Conservation (phyloP, 2,329 filamentous ascomycete species). For the Xylariaceae sp. region DNA sequence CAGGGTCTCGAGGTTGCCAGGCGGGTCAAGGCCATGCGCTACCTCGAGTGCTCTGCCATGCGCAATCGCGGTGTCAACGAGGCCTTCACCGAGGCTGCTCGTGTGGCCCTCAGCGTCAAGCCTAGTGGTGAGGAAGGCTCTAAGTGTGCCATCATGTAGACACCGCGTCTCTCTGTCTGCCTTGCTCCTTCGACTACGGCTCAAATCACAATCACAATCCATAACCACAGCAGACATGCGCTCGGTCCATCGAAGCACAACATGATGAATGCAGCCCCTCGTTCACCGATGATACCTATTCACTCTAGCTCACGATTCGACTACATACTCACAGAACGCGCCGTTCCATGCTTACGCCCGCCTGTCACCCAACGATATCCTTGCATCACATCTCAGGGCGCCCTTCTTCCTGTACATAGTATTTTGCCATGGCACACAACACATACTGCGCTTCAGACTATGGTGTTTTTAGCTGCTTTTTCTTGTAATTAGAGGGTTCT, state of each 20-base stretch:
- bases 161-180: no score
- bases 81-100: constrained; percentile 94
- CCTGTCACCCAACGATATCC: no score
- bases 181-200: no score
- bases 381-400: neutral
- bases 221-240: no score
- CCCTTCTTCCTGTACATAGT: constrained; percentile 17
- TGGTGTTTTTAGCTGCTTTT: constrained; percentile 4
- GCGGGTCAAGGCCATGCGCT: constrained; percentile 86
- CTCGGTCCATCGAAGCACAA: no score
- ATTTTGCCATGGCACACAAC: constrained; percentile 8
- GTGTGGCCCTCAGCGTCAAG: constrained; percentile 78
- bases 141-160: constrained; percentile 59
- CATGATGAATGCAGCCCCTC: no score
- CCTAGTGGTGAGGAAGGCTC: constrained; percentile 56
- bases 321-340: no score
- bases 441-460: constrained; percentile 3
- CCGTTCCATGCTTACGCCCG: no score
- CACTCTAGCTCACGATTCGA: no score
- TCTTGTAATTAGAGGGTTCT: constrained; percentile 5
- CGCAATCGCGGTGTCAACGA: constrained; percentile 97
- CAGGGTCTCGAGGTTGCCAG: constrained; percentile 87
- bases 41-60: constrained; percentile 98
- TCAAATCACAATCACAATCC: no score
- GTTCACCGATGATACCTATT: no score